A percentile compares a stretch with the other conserved stretches of the same genome.
phyloP scores from a whole-genome alignment of 208 protist genomes.

The Sergeia podlipaevii region DNA sequence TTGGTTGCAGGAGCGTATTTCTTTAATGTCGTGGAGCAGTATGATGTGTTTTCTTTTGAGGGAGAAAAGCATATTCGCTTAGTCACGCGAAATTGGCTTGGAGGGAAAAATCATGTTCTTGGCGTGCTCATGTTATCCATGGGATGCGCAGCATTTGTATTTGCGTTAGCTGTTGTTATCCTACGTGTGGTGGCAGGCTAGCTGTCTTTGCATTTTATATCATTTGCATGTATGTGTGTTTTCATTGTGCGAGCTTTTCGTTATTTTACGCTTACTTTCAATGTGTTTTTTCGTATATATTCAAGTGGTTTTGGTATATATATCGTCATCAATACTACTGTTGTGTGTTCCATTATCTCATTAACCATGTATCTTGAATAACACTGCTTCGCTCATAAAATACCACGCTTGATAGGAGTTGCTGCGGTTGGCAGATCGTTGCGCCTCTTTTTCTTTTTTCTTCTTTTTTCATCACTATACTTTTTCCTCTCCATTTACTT shows the following conservation, averaged over 20 bases:
- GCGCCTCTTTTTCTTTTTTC: conserved; percentile 3
- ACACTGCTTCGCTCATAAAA: no score
- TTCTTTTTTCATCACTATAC: background rate
- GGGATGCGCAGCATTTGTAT: conserved; percentile 62
- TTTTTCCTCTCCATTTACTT: conserved; percentile 1
- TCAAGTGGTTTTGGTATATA: no score
- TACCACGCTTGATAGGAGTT: no score
- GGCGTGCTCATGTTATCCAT: conserved; percentile 91
- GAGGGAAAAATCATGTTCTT: conserved; percentile 92
- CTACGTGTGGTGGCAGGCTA: no score
- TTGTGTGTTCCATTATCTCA: no score
- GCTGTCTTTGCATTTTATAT: background rate
- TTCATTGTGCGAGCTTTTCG: no score
- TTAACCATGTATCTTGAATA: no score
- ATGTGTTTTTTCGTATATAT: no score
- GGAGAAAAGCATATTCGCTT: conserved; percentile 94
- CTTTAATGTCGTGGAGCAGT: conserved; percentile 90
- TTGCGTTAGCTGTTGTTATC: conserved; percentile 23
- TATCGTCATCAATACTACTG: no score
- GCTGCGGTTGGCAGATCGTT: no score
- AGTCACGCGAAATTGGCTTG: conserved; percentile 91
- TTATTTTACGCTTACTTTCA: no score
- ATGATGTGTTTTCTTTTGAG: conserved; percentile 73
- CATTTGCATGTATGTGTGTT: background rate
- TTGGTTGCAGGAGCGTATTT: conserved; percentile 87